Evolutionary conservation across 2,329 filamentous ascomycete species (phyloP).

Genomic region (Venturia pyrina): DNA sequence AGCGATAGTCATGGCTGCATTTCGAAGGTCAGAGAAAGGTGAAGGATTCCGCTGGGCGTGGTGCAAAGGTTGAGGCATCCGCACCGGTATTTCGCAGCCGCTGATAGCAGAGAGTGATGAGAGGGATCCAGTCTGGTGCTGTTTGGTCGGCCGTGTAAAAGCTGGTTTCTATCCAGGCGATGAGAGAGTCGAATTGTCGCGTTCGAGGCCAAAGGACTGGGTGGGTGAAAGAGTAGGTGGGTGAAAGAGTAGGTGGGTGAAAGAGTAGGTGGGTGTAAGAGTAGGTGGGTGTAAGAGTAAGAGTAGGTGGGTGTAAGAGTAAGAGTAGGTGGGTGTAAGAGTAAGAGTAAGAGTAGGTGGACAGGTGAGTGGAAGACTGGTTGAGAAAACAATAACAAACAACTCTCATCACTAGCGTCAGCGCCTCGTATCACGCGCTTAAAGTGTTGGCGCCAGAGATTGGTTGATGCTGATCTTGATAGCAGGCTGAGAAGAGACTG

Average conservation of each 20-base stretch:
- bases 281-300: neutral
- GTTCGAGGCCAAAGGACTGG: too few species aligned
- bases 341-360: neutral
- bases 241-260: neutral
- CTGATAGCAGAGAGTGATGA: neutral
- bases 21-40: neutral
- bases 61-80: neutral
- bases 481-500: too few species aligned
- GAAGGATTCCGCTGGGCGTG: neutral
- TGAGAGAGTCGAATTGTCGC: neutral
- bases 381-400: neutral
- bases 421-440: too few species aligned
- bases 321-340: too few species aligned
- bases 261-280: too few species aligned
- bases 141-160: neutral
- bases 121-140: neutral
- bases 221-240: too few species aligned
- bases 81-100: neutral
- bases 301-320: too few species aligned
- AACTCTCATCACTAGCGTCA: too few species aligned
- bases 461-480: too few species aligned
- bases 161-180: neutral
- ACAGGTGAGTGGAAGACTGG: neutral
- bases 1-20: neutral
- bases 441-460: too few species aligned